These are phyloP conservation scores for Russula sp. DNA, from an alignment of 768 basidiomycete species.

Conservation along the genomic window DNA sequence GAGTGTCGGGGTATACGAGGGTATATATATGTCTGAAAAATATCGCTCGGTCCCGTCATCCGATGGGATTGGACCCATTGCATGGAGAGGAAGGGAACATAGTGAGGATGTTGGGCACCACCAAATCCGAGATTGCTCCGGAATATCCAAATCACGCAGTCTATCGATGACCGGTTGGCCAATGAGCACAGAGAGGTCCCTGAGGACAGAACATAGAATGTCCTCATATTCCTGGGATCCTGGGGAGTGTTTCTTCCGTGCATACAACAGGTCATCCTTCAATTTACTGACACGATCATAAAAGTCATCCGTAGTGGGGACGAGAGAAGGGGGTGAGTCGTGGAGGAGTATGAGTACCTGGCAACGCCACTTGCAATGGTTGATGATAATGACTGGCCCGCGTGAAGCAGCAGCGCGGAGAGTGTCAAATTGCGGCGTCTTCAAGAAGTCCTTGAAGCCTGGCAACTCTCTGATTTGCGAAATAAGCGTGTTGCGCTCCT, in stretches of 20 bases:
- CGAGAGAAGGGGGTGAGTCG: background rate
- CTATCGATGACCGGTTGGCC: background rate
- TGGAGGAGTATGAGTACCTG: conserved; percentile 4
- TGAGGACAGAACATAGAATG: background rate
- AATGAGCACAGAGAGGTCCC: background rate
- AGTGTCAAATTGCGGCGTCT: background rate
- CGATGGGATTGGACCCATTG: background rate
- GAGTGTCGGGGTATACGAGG: background rate
- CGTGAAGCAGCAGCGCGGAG: background rate
- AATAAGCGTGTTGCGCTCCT: background rate
- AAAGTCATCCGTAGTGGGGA: background rate
- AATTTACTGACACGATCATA: background rate
- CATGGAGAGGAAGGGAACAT: background rate
- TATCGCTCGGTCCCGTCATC: background rate
- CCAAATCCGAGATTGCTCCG: background rate
- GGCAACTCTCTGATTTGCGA: background rate
- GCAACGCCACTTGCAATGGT: background rate
- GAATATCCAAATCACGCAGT: background rate
- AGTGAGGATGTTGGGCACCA: background rate
- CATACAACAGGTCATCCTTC: background rate
- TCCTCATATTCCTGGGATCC: background rate
- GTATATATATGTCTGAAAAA: background rate
- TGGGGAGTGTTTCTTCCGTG: background rate
- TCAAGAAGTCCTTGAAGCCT: background rate
- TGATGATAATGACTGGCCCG: conserved; percentile 12